Evolutionary conservation across 192 early-diverging fungal species (phyloP), one percentile per base, ranked within the genome.

Genomic region (Coemansia guatemalensis): DNA sequence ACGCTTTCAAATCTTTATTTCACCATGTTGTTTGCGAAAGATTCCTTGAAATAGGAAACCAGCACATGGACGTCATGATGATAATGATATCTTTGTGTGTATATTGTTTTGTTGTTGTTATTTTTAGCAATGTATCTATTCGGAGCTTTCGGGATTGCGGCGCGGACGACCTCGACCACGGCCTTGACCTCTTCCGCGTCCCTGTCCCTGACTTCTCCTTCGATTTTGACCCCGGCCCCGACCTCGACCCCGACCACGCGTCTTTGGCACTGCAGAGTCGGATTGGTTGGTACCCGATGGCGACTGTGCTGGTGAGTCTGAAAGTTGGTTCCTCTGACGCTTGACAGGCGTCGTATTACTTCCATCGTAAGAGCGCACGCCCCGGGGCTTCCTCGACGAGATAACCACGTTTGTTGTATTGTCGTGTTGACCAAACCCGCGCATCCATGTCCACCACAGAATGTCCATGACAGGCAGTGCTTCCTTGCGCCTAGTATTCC

Each of bases 401-500:
- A 44, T 44, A 17, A 44, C 39, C 53, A 30, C 23, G 22, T 54
- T 26, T 26, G 27, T 20, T 21, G 59, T 27, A 51, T 51, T 51
- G 33, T 48, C 41, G 39, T 68, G 39, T 25, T 60, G 8, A 14
- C 32, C 41, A 35, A 48, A 20, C 48, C 55, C 17, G 41, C 54
- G 47, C 68, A 76, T 67, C 68, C 68, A 76, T 47, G 64, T 60
- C 74, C 68, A 76, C 74, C 68, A 76, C 58, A 69, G 44, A 54
- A 75, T 70, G 27, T 75, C 73, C 73, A 75, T 75, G 25, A 75
- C 64, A 6, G 73, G 73, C 27, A 75, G 64, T 8, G 60, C 64
- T 29, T 71, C 60, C 23, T 66, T 53, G 14, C 68, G 68, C 56
- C 60, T 39, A 26, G 24, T 20, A n/a, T 60, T 25, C 7, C 58